Conservation (phyloP, 2,329 filamentous ascomycete species). For the Pestalotiopsis sp. region DNA sequence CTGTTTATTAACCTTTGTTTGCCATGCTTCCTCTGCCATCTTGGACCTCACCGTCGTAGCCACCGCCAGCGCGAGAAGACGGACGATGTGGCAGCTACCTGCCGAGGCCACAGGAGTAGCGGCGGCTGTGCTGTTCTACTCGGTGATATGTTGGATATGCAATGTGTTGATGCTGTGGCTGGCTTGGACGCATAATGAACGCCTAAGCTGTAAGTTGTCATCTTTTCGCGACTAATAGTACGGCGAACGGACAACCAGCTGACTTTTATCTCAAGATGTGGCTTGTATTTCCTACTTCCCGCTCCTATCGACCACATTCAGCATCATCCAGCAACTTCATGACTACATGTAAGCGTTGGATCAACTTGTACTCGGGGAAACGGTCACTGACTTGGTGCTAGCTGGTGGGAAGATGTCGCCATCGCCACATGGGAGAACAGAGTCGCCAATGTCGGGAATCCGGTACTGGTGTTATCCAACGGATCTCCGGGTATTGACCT, state of each 20-base stretch:
- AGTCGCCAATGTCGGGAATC: conserved; percentile 11
- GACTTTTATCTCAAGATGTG: conserved; percentile 16
- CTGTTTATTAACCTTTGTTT: not conserved
- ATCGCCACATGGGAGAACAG: conserved; percentile 17
- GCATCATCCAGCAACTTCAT: conserved; percentile 22
- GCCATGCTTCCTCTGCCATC: not conserved
- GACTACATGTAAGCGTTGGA: conserved; percentile 17
- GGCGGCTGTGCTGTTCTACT: conserved; percentile 18
- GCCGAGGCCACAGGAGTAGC: conserved; percentile 16
- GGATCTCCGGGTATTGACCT: conserved; percentile 16
- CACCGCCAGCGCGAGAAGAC: not conserved
- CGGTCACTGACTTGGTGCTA: not conserved
- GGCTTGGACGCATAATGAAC: conserved; percentile 19
- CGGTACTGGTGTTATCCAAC: conserved; percentile 17
- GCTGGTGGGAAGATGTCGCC: conserved; percentile 18
- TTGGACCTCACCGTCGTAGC: not conserved
- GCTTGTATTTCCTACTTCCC: conserved; percentile 22
- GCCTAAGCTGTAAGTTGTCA: conserved; percentile 20
- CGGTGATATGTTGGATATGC: conserved; percentile 15
- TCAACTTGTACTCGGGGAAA: no score
- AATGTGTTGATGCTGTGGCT: conserved; percentile 21
- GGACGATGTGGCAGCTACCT: conserved; percentile 17
- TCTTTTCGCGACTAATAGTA: not conserved
- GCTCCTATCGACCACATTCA: conserved; percentile 18
- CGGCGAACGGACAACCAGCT: not conserved